Percentiles rank a stretch among this genome's conserved stretches.
Evolutionary conservation across 1,284 basidiomycete genomes (phyloP).

Genomic region (Heterobasidion occidentale): DNA sequence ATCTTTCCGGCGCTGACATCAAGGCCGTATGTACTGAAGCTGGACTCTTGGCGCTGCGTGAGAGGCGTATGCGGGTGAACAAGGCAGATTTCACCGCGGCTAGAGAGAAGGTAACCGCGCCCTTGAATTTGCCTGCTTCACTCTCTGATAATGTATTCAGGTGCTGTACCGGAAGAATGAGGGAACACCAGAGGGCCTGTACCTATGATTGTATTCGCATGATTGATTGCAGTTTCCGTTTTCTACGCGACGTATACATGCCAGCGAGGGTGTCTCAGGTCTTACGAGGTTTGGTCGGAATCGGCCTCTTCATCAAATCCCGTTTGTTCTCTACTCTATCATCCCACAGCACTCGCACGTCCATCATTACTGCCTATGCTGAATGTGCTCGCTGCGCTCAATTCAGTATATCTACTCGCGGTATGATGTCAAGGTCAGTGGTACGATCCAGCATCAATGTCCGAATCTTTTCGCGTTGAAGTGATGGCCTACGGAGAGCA

Average conservation of each 20-base stretch:
- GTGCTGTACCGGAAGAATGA: slow-evolving; percentile 91
- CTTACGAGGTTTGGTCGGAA: too few species aligned
- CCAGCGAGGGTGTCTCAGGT: too few species aligned
- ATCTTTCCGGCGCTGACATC: slow-evolving; percentile 95
- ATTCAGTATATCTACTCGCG: too few species aligned
- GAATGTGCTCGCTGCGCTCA: neutral
- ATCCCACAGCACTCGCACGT: too few species aligned
- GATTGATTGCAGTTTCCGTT: neutral
- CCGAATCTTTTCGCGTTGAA: too few species aligned
- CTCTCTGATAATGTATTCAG: slow-evolving; percentile 26
- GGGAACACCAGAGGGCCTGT: slow-evolving; percentile 80
- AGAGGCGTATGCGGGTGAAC: slow-evolving; percentile 94
- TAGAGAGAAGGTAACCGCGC: slow-evolving; percentile 62
- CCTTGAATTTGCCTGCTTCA: neutral
- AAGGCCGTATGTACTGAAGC: slow-evolving; percentile 98
- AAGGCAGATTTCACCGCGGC: slow-evolving; percentile 87
- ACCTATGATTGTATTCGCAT: slow-evolving; percentile 40
- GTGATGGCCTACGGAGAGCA: too few species aligned
- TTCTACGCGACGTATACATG: too few species aligned
- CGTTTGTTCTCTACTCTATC: too few species aligned
- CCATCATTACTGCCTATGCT: neutral
- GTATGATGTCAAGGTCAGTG: too few species aligned
- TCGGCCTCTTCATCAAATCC: too few species aligned
- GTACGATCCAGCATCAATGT: too few species aligned
- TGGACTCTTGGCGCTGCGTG: slow-evolving; percentile 88